A percentile compares a stretch with the other conserved stretches of the same genome.
Evolutionary conservation across 1,139 yeast species (phyloP).

Genomic region (Chernovozyma sophiae-reginae): DNA sequence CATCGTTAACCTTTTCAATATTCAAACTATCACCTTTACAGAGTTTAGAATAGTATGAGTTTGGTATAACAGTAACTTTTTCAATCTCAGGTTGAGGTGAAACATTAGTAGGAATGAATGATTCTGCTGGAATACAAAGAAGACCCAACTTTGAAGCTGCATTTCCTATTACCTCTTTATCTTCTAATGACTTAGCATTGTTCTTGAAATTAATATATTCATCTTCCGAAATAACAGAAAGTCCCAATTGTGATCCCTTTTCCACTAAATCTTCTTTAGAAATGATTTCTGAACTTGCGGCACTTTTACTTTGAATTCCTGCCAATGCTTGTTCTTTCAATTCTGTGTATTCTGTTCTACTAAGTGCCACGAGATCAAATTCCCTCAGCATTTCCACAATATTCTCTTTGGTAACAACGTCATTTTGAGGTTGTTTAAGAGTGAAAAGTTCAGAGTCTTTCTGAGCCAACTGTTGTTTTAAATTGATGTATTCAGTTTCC

Average conservation of each 20-base stretch:
- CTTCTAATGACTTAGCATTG: slow-evolving; percentile 17
- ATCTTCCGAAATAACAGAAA: slow-evolving; percentile 39
- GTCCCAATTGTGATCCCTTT: slow-evolving; percentile 26
- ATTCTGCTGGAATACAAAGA: slow-evolving; percentile 50
- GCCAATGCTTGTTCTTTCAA: slow-evolving; percentile 15
- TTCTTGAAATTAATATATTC: slow-evolving; percentile 22
- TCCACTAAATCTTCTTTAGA: slow-evolving; percentile 17
- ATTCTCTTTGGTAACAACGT: slow-evolving; percentile 18
- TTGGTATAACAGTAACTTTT: slow-evolving; percentile 61
- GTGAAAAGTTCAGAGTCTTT: slow-evolving; percentile 29
- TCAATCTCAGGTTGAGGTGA: slow-evolving; percentile 51
- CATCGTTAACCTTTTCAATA: slow-evolving; percentile 45
- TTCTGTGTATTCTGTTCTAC: slow-evolving; percentile 26
- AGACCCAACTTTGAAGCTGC: slow-evolving; percentile 44
- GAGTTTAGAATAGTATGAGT: slow-evolving; percentile 58
- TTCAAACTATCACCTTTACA: slow-evolving; percentile 40
- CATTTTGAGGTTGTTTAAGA: slow-evolving; percentile 16
- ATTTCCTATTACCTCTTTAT: slow-evolving; percentile 18
- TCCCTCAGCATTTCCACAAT: slow-evolving; percentile 38
- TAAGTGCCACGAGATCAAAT: slow-evolving; percentile 29
- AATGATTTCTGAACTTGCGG: slow-evolving; percentile 9
- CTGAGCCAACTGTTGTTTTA: slow-evolving; percentile 31
- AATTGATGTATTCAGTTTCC: slow-evolving; percentile 22
- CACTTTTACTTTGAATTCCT: not conserved
- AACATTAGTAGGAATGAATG: slow-evolving; percentile 59